Evolutionary conservation across 805 yeast genomes (phyloP).

Genomic region (Wickerhamiella cacticola): DNA sequence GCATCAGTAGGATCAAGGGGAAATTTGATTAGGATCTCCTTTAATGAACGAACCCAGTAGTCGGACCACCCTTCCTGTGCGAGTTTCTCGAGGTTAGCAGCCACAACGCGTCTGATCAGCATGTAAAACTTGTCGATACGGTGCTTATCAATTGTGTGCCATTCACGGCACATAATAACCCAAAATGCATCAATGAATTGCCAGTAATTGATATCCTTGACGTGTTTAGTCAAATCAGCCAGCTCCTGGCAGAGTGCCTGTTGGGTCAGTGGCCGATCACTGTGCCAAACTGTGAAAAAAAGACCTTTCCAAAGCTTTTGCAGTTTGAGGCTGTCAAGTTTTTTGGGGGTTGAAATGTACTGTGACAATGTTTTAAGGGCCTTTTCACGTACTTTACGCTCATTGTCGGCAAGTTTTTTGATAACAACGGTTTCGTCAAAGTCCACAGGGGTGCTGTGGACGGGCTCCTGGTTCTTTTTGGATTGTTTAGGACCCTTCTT

Average conservation of each 20-base stretch:
- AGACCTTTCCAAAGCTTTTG: conserved; percentile 95
- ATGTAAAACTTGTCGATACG: conserved; percentile 79
- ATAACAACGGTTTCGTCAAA: conserved; percentile 13
- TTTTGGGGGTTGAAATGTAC: conserved; percentile 38
- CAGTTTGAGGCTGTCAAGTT: conserved; percentile 39
- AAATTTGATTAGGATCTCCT: conserved; percentile 30
- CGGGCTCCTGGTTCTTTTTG: not conserved
- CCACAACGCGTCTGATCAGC: conserved; percentile 63
- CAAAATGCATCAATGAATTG: conserved; percentile 66
- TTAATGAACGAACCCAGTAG: conserved; percentile 36
- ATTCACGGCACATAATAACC: conserved; percentile 64
- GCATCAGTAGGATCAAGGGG: conserved; percentile 40
- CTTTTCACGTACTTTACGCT: conserved; percentile 54
- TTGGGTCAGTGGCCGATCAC: conserved; percentile 88
- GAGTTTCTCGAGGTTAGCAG: conserved; percentile 50
- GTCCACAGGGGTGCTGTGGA: not conserved
- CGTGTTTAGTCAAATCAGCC: conserved; percentile 38
- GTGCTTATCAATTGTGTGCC: conserved; percentile 71
- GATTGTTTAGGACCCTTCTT: not conserved
- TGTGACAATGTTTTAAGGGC: conserved; percentile 55
- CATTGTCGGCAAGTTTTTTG: conserved; percentile 19
- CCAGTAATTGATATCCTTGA: conserved; percentile 33
- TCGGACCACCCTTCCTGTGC: conserved; percentile 43
- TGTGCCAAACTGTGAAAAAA: conserved; percentile 90
- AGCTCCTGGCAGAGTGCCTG: conserved; percentile 66